Percentiles rank a stretch among this genome's conserved stretches.
phyloP scores from a whole-genome alignment of 2,329 filamentous ascomycete genomes.

The Neospermospora avenae region DNA sequence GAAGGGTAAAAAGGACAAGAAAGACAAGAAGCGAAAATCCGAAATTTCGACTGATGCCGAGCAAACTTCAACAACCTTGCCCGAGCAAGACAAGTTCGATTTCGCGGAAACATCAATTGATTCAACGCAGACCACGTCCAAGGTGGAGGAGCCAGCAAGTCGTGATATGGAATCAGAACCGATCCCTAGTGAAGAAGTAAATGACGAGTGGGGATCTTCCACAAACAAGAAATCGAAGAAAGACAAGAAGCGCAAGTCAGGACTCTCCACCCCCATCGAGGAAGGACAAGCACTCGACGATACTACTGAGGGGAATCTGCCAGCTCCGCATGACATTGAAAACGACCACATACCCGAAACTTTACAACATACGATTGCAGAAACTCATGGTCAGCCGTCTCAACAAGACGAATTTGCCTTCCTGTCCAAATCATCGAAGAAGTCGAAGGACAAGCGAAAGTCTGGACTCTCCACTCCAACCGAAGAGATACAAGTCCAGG shows the following conservation, averaged over 20 bases:
- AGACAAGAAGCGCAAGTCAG: conserved; percentile 10
- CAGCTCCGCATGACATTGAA: neutral
- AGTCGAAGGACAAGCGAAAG: conserved; percentile 26
- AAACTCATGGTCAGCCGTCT: conserved; percentile 9
- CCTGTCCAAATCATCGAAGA: conserved; percentile 25
- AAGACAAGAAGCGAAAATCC: conserved; percentile 7
- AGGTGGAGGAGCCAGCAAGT: neutral
- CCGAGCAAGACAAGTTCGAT: neutral
- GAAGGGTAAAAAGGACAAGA: conserved; percentile 5
- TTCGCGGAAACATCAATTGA: neutral
- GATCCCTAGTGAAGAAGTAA: neutral
- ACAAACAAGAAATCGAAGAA: conserved; percentile 4
- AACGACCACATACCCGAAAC: neutral
- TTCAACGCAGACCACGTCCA: neutral
- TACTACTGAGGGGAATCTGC: neutral
- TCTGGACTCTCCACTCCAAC: conserved; percentile 8
- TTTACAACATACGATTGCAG: neutral
- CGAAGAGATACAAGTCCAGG: neutral
- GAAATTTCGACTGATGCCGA: conserved; percentile 5
- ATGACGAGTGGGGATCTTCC: neutral
- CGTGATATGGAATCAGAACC: neutral
- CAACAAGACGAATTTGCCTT: conserved; percentile 13
- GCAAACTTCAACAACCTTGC: neutral
- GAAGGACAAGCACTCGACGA: neutral
- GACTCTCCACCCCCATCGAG: conserved; percentile 5